Evolutionary conservation across 306 rosid species (phyloP).

Genomic region (Inga oerstediana): DNA sequence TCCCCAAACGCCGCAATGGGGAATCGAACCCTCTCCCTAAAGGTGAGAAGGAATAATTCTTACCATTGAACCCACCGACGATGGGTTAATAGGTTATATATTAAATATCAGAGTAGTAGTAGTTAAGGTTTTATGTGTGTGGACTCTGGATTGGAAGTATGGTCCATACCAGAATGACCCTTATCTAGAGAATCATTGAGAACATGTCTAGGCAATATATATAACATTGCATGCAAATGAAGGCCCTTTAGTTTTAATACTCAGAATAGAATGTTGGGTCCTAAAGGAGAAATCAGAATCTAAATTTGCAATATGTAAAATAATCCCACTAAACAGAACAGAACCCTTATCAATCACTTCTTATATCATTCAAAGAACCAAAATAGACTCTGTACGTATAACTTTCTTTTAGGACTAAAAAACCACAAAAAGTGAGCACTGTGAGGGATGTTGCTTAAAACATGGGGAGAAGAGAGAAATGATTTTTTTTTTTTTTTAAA

Average conservation of each 20-base stretch:
- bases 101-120: background rate
- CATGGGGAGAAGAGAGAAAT: constrained; percentile 29
- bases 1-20: too few relatives aligned
- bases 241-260: constrained; percentile 36
- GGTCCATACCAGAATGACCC: constrained; percentile 35
- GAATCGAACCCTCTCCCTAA: too few relatives aligned
- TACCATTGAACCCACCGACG: too few relatives aligned
- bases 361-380: constrained; percentile 47
- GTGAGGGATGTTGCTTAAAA: constrained; percentile 16
- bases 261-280: constrained; percentile 55
- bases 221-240: constrained; percentile 40
- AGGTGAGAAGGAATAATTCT: too few relatives aligned
- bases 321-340: constrained; percentile 32
- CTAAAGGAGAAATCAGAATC: constrained; percentile 53
- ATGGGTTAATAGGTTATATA: too few relatives aligned
- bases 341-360: constrained; percentile 38
- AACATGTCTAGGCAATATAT: constrained; percentile 35
- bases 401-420: constrained; percentile 30
- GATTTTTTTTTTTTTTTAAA: too few relatives aligned
- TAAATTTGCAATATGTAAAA: constrained; percentile 41
- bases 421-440: constrained; percentile 30
- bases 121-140: constrained; percentile 1
- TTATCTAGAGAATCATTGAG: constrained; percentile 35
- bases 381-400: constrained; percentile 19
- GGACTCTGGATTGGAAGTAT: background rate